Base-by-base conservation (phyloP, 208 protist species). In the Wallacemonas sp. region DNA sequence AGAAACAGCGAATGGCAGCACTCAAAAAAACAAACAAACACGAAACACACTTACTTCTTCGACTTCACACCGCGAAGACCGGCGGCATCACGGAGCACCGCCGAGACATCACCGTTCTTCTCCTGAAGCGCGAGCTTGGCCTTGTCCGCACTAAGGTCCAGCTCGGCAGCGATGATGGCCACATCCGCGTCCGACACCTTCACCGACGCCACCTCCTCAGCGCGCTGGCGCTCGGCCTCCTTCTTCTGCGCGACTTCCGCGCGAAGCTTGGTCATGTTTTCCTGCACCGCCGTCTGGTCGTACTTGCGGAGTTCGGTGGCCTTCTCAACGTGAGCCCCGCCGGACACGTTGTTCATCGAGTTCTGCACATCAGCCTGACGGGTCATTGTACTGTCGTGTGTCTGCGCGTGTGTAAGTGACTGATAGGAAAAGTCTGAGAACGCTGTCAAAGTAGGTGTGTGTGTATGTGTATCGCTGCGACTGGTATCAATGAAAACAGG, bases 331-430 rank as follows among this genome's bases (percentile, higher is more conserved):
- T 84, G 61, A 22, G 54, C 57, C 55, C 69, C 69, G 48, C 79
- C 78, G 46, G 75, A 68, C 46, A 95, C 61, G 25, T 87, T 76
- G 65, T 84, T 84, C 89, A 95, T 95, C 10, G 76, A 81, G 31
- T 82, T 80, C 77, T 91, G 83, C 52, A 77, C 89, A 82, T 92
- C 89, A 2, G 79, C 74, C 50, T 88, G 79, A 18, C 85, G 79
- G 3, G 79, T 82, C 84, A 91, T 93, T 41, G 11, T 41, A 49
- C 20, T 49, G 12, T 26, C 20, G 16, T 49, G 10, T 49, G 10
- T 49, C 7, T 32, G 25, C 7, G 48, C 10, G 48, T 55, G 48
- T 55, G 48, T 26, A 33, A 32, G 48, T 31, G 48, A 36, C 4
- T 4, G 26, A 55, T n/a, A 20, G 20, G 11, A 48, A 48, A 48